Base-by-base conservation (phyloP, 768 basidiomycete genomes). In the Russula sp. region DNA sequence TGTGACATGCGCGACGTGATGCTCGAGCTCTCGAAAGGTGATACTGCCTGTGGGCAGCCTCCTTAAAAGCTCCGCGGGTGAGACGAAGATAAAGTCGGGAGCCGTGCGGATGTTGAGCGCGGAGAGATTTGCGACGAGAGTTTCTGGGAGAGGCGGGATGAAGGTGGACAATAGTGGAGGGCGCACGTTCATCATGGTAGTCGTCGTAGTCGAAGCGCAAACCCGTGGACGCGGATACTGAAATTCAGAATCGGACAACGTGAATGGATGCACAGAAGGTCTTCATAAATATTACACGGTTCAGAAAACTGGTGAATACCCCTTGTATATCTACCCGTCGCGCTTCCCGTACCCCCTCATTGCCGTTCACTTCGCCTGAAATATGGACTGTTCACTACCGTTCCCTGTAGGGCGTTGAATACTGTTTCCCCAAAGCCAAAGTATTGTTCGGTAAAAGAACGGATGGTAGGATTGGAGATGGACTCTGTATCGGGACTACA, bases 391-490 rank as follows among this genome's bases (percentile, higher is more conserved):
- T 89, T 93, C 65, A 97, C 90, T n/a, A 86, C 91, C 2, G 87
- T 85, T 11, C 84, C 87, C 70, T 94, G 88, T 40, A 88, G 77
- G 74, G 94, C 81, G 71, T 92, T 90, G 76, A 96, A 98, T 39
- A 96, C 74, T 4, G 87, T 85, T 75, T 98, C 96, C 56, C 96
- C 96, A 31, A 94, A 78, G 40, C 86, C 84, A 55, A 98, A 79
- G 71, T 93, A 94, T 62, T 81, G 83, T 69, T 97, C 90, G 3
- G 91, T 86, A 10, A 91, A 75, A 18, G 84, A 82, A 55, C 89
- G 87, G 14, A 86, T 65, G 9, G 89, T 94, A 2, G 88, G 81
- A 70, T 98, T 93, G 44, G 89, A 77, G 64, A 98, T 88, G 10
- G 75, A 69, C 49, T 79, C 77, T 18, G 89, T 83, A 68, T 92